Percentiles rank a stretch among this genome's conserved stretches.
These are phyloP conservation scores for Globisporangium canariense DNA, from an alignment of 352 stramenopile genomes.

Conservation along the genomic window DNA sequence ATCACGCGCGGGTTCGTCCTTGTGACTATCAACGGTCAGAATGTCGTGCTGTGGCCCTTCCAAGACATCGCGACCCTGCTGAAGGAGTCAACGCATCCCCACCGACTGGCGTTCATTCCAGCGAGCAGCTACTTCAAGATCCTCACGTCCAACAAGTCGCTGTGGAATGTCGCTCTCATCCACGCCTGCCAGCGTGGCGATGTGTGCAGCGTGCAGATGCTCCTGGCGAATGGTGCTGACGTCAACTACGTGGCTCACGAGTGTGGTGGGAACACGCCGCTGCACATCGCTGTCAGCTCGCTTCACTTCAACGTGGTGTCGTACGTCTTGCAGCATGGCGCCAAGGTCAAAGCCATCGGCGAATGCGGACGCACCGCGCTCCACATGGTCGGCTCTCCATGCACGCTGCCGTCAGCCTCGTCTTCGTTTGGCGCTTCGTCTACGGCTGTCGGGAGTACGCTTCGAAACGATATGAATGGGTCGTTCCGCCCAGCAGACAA, in stretches of 20 bases:
- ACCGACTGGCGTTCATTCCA: slow-evolving; percentile 84
- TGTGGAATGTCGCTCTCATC: slow-evolving; percentile 88
- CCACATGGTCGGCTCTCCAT: slow-evolving; percentile 77
- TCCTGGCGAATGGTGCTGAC: slow-evolving; percentile 81
- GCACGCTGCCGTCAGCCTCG: slow-evolving; percentile 47
- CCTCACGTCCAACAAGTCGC: slow-evolving; percentile 78
- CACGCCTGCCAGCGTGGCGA: slow-evolving; percentile 84
- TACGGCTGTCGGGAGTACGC: slow-evolving; percentile 18
- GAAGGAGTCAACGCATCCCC: slow-evolving; percentile 59
- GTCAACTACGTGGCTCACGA: slow-evolving; percentile 87
- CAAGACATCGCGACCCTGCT: slow-evolving; percentile 64
- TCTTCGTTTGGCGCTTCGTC: slow-evolving; percentile 21
- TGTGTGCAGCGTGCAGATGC: slow-evolving; percentile 84
- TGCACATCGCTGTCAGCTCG: slow-evolving; percentile 77
- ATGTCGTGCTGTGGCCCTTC: slow-evolving; percentile 85
- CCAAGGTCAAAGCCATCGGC: slow-evolving; percentile 71
- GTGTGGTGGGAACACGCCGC: slow-evolving; percentile 69
- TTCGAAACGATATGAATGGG: slow-evolving; percentile 19
- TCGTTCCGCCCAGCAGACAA: slow-evolving; percentile 50
- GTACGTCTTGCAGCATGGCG: slow-evolving; percentile 83
- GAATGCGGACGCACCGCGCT: slow-evolving; percentile 67
- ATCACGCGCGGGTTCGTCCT: slow-evolving; percentile 78
- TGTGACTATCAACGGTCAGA: slow-evolving; percentile 84
- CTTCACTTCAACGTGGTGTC: slow-evolving; percentile 86
- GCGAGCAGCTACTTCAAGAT: slow-evolving; percentile 86